Evolutionary conservation across 768 basidiomycete species (phyloP).

Genomic region (Ramaria rubella): DNA sequence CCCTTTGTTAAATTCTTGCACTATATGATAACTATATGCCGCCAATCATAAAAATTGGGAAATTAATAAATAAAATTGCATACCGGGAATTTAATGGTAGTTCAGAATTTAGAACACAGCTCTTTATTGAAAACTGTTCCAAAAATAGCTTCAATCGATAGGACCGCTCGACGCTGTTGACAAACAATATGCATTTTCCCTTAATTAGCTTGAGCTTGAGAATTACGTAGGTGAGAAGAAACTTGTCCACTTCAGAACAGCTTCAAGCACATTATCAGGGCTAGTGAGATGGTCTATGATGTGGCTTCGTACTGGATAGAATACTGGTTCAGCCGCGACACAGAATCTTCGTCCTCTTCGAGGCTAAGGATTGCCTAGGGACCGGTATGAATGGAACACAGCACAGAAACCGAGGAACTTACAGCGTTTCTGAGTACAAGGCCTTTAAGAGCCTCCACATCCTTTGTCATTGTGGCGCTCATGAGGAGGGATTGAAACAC

Average conservation of each 20-base stretch:
- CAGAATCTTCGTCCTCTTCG: conserved; percentile 82
- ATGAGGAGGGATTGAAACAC: conserved; percentile 90
- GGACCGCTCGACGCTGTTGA: conserved; percentile 90
- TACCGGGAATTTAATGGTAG: conserved; percentile 89
- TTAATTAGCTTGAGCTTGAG: conserved; percentile 93
- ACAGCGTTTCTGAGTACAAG: conserved; percentile 84
- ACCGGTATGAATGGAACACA: neutral
- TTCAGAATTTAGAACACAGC: conserved; percentile 94
- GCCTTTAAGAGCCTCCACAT: conserved; percentile 87
- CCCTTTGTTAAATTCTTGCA: conserved; percentile 98
- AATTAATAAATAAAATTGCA: too few species aligned
- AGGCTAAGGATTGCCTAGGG: conserved; percentile 74
- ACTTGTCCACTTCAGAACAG: conserved; percentile 94
- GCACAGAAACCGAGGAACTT: conserved; percentile 22
- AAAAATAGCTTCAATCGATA: conserved; percentile 97
- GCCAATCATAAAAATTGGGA: too few species aligned
- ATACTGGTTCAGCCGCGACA: conserved; percentile 78
- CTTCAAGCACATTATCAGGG: conserved; percentile 27
- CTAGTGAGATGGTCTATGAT: neutral
- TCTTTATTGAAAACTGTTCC: conserved; percentile 94
- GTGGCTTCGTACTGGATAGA: conserved; percentile 52
- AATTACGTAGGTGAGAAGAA: conserved; percentile 91
- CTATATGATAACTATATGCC: conserved; percentile 95
- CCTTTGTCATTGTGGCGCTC: conserved; percentile 97
- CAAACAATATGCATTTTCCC: conserved; percentile 95